phyloP scores from a whole-genome alignment of 2,329 filamentous ascomycete species.

The Pyrenophora tritici-repentis region DNA sequence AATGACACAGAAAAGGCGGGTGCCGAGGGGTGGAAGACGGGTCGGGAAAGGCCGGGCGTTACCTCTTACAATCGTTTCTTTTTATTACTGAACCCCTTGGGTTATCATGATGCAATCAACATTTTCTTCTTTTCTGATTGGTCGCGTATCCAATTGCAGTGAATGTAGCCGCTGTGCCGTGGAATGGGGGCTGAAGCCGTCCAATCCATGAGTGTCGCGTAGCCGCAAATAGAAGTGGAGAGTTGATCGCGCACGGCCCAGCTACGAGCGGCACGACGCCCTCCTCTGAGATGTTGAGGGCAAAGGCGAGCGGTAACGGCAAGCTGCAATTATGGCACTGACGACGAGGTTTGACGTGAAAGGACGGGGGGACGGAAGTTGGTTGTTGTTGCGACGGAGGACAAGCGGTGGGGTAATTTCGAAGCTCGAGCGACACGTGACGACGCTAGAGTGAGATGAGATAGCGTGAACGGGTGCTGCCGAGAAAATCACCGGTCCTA shows the following conservation, averaged over 20 bases:
- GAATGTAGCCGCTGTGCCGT: constrained; percentile 47
- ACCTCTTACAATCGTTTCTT: constrained; percentile 46
- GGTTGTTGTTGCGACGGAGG: constrained; percentile 34
- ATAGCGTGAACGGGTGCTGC: constrained; percentile 9
- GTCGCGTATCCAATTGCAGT: constrained; percentile 31
- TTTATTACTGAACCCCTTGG: constrained; percentile 34
- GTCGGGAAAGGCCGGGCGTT: constrained; percentile 40
- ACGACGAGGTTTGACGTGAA: not conserved
- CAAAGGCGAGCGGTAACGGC: constrained; percentile 10
- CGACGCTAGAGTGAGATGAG: constrained; percentile 21
- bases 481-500: constrained; percentile 27
- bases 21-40: constrained; percentile 34
- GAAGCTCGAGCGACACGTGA: constrained; percentile 38
- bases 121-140: constrained; percentile 38
- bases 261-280: constrained; percentile 29
- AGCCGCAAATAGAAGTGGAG: constrained; percentile 47
- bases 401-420: constrained; percentile 43
- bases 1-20: constrained; percentile 39
- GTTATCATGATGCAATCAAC: constrained; percentile 42
- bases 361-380: constrained; percentile 15
- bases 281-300: constrained; percentile 16
- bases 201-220: constrained; percentile 49
- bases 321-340: constrained; percentile 3
- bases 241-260: constrained; percentile 43
- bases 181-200: constrained; percentile 44